Evolutionary conservation across 768 basidiomycete species (phyloP).

Genomic region (Basidioascus undulatus): DNA sequence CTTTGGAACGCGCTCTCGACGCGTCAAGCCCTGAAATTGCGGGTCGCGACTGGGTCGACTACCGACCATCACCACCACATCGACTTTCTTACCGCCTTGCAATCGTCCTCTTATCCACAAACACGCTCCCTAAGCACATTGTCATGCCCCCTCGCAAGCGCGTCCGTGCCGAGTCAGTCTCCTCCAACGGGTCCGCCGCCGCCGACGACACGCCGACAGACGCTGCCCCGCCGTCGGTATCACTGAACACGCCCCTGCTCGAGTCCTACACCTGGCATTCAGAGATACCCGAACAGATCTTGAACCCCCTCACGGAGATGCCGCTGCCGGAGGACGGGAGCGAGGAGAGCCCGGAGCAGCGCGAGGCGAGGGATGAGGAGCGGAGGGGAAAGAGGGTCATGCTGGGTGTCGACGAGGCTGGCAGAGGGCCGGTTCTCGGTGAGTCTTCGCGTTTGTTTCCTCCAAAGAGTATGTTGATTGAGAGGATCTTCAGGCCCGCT

Average conservation of each 20-base stretch:
- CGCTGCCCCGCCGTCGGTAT: slow-evolving; percentile 9
- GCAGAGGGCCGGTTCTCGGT: slow-evolving; percentile 82
- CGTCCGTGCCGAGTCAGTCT: too few relatives aligned
- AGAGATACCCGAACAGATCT: slow-evolving; percentile 1
- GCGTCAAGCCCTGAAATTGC: too few relatives aligned
- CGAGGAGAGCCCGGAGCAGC: background rate
- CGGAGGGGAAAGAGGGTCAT: slow-evolving; percentile 35
- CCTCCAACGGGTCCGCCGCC: too few relatives aligned
- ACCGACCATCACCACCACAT: too few relatives aligned
- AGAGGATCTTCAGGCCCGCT: slow-evolving; percentile 29
- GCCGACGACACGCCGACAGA: too few relatives aligned
- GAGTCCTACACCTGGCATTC: slow-evolving; percentile 15
- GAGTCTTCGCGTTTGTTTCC: slow-evolving; percentile 2
- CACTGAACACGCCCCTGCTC: slow-evolving; percentile 4
- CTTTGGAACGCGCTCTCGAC: too few relatives aligned
- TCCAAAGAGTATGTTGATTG: background rate
- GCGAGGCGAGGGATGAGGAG: slow-evolving; percentile 8
- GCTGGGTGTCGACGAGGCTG: slow-evolving; percentile 96
- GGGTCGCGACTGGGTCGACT: too few relatives aligned
- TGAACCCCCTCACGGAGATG: background rate
- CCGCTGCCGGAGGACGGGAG: background rate
- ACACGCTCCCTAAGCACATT: too few relatives aligned
- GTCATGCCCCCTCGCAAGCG: too few relatives aligned
- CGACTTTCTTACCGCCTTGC: too few relatives aligned
- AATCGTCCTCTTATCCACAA: too few relatives aligned